Evolutionary conservation across 108 stramenopile species (phyloP), one percentile per base, ranked within the genome.

Genomic region (Asterionellopsis glacialis): DNA sequence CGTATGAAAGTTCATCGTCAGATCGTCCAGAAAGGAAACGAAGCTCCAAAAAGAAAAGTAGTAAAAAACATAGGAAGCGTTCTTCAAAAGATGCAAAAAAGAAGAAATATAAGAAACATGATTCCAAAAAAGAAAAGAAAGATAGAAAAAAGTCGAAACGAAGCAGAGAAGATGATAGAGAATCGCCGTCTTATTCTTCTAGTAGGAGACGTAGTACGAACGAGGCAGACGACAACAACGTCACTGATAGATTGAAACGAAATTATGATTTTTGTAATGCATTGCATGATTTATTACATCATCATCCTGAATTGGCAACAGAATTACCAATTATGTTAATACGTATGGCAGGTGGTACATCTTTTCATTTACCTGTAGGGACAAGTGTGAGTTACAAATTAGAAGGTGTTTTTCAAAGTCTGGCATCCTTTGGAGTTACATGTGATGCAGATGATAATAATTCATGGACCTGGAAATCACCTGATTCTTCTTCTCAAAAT

Each of bases 271-370:
- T 75, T 13, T 61, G 68, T 6, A 49, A 64, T 48, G 75, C 75
- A 9, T 57, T 82, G 14, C 65, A 59, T 49, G 0, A 64, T 27
- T 25, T 77, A 14, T 61, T 82, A 9, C 15, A 51, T 5, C 16
- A 22, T 1, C 61, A 73, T 25, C 76, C 81, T 15, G 51, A 41
- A 4, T 50, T 77, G 16, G 68, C 68, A 5, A 39, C 59, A 42
- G 76, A 76, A 28, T 42, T 82, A 13, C 76, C 76, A 14, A 54
- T 70, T 28, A 66, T 76, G 47, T 51, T 82, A 52, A 77, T 82
- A 42, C 72, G 76, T 22, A 33, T 82, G 63, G 81, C 64, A 27
- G 65, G 75, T 19, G 81, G 81, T 27, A 42, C 76, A 6, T 65
- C 76, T 15, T 73, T 82, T 40, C 69, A 77, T 63, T 57, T 82